Evolutionary conservation across 2,329 filamentous ascomycete species (phyloP).

Genomic region (Aschersonia sp.): DNA sequence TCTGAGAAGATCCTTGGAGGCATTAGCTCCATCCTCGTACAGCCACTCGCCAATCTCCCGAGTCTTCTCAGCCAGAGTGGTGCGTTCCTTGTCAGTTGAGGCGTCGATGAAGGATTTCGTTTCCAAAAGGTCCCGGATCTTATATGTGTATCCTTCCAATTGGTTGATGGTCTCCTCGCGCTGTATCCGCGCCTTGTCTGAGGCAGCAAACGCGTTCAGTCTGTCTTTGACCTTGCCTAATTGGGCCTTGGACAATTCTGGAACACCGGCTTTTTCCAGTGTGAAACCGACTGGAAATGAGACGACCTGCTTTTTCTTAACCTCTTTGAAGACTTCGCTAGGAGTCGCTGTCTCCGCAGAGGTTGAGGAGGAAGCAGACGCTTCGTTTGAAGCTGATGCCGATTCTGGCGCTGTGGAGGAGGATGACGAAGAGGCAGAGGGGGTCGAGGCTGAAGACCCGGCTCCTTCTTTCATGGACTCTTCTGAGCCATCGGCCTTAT

Average conservation of each 20-base stretch:
- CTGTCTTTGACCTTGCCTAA: conserved; percentile 47
- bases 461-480: conserved; percentile 28
- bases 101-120: conserved; percentile 58
- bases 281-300: conserved; percentile 36
- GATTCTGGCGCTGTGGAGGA: conserved; percentile 7
- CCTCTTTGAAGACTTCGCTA: conserved; percentile 29
- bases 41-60: conserved; percentile 75
- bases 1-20: conserved; percentile 60
- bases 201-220: conserved; percentile 71
- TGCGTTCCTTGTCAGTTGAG: conserved; percentile 55
- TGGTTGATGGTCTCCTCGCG: conserved; percentile 84
- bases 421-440: conserved; percentile 3
- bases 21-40: conserved; percentile 69
- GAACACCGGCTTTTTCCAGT: conserved; percentile 34
- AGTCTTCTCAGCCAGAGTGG: conserved; percentile 52
- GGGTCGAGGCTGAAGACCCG: conserved; percentile 9
- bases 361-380: neutral
- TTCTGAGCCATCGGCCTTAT: conserved; percentile 16
- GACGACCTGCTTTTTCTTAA: conserved; percentile 46
- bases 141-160: conserved; percentile 89
- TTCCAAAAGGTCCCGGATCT: conserved; percentile 67
- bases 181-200: conserved; percentile 61
- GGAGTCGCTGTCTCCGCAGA: conserved; percentile 30
- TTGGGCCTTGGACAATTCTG: conserved; percentile 32
- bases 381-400: neutral